These are phyloP conservation scores for Ophiostoma sp. DNA, from an alignment of 2,329 filamentous ascomycete genomes.

Conservation along the genomic window DNA sequence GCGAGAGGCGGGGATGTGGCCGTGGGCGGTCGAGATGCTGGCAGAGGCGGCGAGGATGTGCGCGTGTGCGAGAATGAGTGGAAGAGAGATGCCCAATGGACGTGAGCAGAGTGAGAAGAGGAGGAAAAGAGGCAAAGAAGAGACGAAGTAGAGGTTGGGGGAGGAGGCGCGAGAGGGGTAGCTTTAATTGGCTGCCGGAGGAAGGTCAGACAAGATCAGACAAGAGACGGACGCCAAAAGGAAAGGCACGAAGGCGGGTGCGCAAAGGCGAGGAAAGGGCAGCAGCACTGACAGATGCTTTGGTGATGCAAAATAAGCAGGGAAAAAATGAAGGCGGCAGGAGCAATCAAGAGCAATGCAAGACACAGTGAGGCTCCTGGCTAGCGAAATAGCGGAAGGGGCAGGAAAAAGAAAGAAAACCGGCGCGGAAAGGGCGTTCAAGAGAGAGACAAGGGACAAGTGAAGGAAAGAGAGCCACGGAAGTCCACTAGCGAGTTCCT, in stretches of 20 bases:
- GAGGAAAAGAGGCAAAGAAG: neutral
- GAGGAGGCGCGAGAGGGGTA: conserved; percentile 16
- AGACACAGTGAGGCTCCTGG: neutral
- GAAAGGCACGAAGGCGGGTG: neutral
- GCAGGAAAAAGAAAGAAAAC: neutral
- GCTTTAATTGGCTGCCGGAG: conserved; percentile 19
- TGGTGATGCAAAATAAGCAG: neutral
- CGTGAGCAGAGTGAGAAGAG: neutral
- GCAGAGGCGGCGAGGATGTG: neutral
- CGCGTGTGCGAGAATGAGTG: neutral
- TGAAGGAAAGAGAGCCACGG: neutral
- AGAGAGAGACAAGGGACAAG: neutral
- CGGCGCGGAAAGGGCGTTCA: neutral
- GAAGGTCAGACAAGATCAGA: conserved; percentile 9
- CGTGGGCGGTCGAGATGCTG: neutral
- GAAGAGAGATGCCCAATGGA: conserved; percentile 4
- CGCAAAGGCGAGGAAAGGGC: neutral
- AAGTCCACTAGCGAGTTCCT: conserved; percentile 1
- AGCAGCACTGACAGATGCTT: neutral
- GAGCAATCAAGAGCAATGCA: neutral
- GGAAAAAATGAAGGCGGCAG: neutral
- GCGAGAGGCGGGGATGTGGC: neutral
- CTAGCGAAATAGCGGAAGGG: conserved; percentile 12
- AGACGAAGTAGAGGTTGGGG: conserved; percentile 1
- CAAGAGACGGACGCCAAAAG: neutral